Base-by-base conservation (phyloP, 192 early-diverging fungal genomes). In the Mortierella alpina region DNA sequence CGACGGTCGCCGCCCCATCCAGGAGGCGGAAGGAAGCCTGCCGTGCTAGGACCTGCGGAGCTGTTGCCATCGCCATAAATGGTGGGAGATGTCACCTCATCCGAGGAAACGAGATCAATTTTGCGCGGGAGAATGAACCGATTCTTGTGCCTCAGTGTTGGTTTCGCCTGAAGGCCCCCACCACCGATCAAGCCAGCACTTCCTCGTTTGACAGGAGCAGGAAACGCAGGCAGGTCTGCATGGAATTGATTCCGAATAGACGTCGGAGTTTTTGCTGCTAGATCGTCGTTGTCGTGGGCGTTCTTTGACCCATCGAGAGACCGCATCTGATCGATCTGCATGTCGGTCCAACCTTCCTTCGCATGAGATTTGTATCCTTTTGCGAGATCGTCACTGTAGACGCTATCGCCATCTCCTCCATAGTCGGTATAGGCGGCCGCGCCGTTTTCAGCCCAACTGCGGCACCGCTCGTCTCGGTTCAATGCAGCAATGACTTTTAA, bases 51-150 rank as follows among this genome's bases (percentile, higher is more conserved):
- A 0, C 65, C 66, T 20, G 64, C 65, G 56, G 67, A 69, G 8
- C 55, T 76, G 17, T 22, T 13, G 41, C 48, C 61, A 47, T 50
- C 69, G 18, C 53, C 77, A 7, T 56, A 72, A 59, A 68, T 47
- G 0, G 77, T 72, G 2, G 77, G 70, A 0, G 77, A 72, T 5
- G 55, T 53, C 15, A 72, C 45, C n/a, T 62, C 65, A 14, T 20
- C 54, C 3, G 58, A 39, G 2, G 70, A 39, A 8, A 72, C 41
- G 5, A 67, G 17, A 13, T 80, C 70, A 42, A 80, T 67, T 15
- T 80, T 80, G 52, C 77, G 64, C 4, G 77, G 77, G 0, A 80
- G 66, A 18, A 72, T 72, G 42, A 80, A 80, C 17, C 70, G 58
- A 22, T 54, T 68, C 58, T 80, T 72, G 60, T 59, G 77, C 4